Conservation (phyloP, 176 grass and related monocot genomes). For the Typha latifolia region DNA sequence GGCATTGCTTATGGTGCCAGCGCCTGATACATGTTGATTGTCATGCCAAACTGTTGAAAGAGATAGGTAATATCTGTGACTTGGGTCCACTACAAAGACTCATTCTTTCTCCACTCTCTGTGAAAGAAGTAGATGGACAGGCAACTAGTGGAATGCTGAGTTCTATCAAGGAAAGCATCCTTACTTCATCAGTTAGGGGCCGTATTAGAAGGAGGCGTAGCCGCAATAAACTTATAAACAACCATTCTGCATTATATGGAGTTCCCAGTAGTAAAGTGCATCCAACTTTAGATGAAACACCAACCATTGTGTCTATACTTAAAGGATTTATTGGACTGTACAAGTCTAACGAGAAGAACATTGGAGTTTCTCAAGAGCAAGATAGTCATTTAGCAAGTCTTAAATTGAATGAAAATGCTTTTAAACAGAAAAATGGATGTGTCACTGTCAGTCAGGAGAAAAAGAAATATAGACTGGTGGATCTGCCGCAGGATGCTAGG, state of each 20-base stretch:
- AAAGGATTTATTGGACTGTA: constrained; percentile 37
- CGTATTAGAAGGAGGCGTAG: constrained; percentile 37
- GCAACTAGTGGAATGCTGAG: constrained; percentile 36
- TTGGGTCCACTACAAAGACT: constrained; percentile 54
- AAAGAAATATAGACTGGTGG: constrained; percentile 50
- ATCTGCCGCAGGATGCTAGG: constrained; percentile 54
- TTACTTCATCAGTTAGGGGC: constrained; percentile 31
- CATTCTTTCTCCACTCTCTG: constrained; percentile 68
- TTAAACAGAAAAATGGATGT: constrained; percentile 26
- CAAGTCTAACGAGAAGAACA: constrained; percentile 40
- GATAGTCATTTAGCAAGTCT: constrained; percentile 16
- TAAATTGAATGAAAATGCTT: constrained; percentile 29
- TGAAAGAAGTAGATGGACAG: constrained; percentile 47
- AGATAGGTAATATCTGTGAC: constrained; percentile 56
- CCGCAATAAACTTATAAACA: constrained; percentile 35
- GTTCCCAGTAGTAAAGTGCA: constrained; percentile 18
- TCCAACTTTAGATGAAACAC: constrained; percentile 10
- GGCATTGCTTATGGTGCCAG: constrained; percentile 89
- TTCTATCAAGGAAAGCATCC: constrained; percentile 51
- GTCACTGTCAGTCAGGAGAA: constrained; percentile 15
- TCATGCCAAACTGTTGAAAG: constrained; percentile 56
- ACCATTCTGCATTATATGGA: constrained; percentile 18
- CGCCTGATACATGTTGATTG: constrained; percentile 76
- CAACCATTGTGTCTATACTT: constrained; percentile 41
- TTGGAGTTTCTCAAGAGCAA: constrained; percentile 5